Conservation (phyloP, 1,284 basidiomycete species). For the Puccinia horiana region DNA sequence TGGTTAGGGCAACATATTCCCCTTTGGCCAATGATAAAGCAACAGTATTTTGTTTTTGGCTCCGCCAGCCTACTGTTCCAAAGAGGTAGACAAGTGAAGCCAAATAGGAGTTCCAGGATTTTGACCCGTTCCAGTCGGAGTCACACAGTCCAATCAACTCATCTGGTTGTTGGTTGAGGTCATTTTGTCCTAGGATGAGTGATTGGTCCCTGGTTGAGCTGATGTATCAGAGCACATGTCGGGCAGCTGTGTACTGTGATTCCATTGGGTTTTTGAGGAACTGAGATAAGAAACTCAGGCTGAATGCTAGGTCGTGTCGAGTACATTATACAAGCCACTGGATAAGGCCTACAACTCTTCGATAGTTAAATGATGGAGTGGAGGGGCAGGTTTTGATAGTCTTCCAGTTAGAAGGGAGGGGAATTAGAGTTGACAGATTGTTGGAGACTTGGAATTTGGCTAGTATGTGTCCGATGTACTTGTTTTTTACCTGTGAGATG, state of each 20-base stretch:
- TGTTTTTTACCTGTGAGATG: neutral
- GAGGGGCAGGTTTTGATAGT: neutral
- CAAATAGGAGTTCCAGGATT: neutral
- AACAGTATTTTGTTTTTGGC: too few relatives aligned
- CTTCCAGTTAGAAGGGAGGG: conserved; percentile 1
- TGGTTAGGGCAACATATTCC: too few relatives aligned
- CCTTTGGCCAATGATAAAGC: too few relatives aligned
- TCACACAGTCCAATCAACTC: neutral
- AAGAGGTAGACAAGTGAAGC: too few relatives aligned
- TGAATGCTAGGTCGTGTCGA: too few relatives aligned
- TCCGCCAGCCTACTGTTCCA: too few relatives aligned
- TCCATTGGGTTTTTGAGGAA: too few relatives aligned
- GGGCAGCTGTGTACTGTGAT: too few relatives aligned
- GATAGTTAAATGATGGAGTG: neutral
- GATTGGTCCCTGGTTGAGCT: neutral
- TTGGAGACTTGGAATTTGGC: neutral
- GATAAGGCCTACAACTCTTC: neutral
- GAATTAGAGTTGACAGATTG: neutral
- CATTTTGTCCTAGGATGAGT: neutral
- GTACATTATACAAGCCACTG: too few relatives aligned
- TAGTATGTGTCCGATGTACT: neutral
- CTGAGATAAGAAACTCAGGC: too few relatives aligned
- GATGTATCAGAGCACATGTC: neutral
- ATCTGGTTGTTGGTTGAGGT: neutral
- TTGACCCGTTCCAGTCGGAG: conserved; percentile 17